Percentiles rank a stretch among this genome's conserved stretches.
Evolutionary conservation across 2,329 filamentous ascomycete species (phyloP).

Genomic region (Fusarium vanettenii): DNA sequence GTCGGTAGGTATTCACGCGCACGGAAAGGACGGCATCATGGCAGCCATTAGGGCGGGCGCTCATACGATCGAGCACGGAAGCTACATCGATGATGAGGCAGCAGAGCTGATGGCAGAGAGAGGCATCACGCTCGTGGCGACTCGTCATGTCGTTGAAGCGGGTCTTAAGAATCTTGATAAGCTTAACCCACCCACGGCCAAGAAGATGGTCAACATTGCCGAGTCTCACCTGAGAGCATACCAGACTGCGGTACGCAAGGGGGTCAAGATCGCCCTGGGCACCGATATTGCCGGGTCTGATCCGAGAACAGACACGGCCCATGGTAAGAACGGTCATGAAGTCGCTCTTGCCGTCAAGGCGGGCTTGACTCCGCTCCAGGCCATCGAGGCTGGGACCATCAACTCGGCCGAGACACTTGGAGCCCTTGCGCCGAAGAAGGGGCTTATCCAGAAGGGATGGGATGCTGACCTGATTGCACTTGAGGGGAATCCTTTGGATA

Average conservation of each 20-base stretch:
- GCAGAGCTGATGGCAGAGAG: background rate
- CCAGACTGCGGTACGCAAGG: background rate
- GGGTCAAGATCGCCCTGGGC: background rate
- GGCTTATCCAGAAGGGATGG: background rate
- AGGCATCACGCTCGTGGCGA: background rate
- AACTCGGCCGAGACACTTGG: background rate
- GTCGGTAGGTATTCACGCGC: background rate
- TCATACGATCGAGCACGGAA: background rate
- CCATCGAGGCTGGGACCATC: background rate
- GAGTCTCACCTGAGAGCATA: background rate
- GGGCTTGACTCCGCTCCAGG: background rate
- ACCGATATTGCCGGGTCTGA: background rate
- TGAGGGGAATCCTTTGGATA: background rate
- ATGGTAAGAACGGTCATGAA: background rate
- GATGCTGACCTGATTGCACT: background rate
- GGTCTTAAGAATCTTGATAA: background rate
- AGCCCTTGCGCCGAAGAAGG: background rate
- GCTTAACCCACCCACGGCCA: background rate
- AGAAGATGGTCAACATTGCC: background rate
- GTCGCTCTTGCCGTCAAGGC: background rate
- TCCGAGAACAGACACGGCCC: background rate
- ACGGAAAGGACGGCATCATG: background rate
- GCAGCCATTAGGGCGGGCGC: background rate
- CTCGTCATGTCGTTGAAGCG: background rate
- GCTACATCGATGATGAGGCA: background rate